Evolutionary conservation across 352 stramenopile genomes (phyloP).

Genomic region (Blastocystis sp.): DNA sequence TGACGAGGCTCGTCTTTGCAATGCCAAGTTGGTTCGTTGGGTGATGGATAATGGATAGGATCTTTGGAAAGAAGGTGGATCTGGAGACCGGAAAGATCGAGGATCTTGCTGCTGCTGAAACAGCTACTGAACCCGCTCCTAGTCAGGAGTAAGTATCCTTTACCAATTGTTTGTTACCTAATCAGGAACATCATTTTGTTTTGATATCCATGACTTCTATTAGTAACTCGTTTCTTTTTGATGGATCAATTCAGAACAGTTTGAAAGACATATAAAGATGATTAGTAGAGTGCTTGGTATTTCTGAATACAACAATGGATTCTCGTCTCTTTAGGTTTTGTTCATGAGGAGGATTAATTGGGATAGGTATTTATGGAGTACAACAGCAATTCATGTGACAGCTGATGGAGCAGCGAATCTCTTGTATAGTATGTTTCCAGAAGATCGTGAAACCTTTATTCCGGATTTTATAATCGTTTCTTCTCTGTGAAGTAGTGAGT

Average conservation of each 20-base stretch:
- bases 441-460: conserved; percentile 52
- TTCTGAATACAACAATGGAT: conserved; percentile 26
- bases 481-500: not conserved
- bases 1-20: conserved; percentile 77
- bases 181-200: not conserved
- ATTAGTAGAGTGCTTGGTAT: conserved; percentile 33
- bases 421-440: conserved; percentile 32
- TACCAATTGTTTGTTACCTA: conserved; percentile 33
- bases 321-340: not conserved
- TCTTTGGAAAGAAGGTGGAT: conserved; percentile 61
- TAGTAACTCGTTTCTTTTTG: not conserved
- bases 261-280: not conserved
- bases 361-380: conserved; percentile 47
- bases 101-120: conserved; percentile 38
- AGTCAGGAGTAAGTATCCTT: conserved; percentile 31
- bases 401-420: conserved; percentile 46
- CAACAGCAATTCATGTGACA: conserved; percentile 41
- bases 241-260: conserved; percentile 15
- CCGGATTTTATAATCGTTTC: conserved; percentile 53
- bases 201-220: not conserved
- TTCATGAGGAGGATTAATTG: not conserved
- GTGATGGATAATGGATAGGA: conserved; percentile 14
- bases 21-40: conserved; percentile 64
- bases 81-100: conserved; percentile 61
- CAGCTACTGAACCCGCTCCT: conserved; percentile 6